A percentile compares a stretch with the other conserved stretches of the same genome.
phyloP scores from a whole-genome alignment of 495 filamentous ascomycete species.

The Daldinia decipiens region DNA sequence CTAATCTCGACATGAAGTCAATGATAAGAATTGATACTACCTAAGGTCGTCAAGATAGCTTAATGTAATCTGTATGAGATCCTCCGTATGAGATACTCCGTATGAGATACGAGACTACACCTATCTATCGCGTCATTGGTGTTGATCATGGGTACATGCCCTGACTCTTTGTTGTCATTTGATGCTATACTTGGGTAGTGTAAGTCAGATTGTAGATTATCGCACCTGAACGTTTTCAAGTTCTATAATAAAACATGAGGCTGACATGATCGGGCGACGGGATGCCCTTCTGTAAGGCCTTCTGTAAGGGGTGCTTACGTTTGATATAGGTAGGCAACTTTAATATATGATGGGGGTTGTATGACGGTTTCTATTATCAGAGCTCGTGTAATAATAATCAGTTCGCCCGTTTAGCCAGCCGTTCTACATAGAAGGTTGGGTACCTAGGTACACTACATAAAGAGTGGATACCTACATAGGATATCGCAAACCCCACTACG shows the following conservation, averaged over 20 bases:
- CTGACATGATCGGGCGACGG: not conserved
- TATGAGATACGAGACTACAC: conserved; percentile 1
- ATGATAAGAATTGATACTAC: too few species aligned
- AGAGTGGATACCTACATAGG: not conserved
- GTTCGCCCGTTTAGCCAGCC: not conserved
- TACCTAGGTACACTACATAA: conserved; percentile 1
- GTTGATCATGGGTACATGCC: not conserved
- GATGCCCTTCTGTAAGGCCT: not conserved
- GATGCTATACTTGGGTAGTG: not conserved
- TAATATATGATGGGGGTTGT: not conserved
- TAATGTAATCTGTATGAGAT: not conserved
- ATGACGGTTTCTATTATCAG: not conserved
- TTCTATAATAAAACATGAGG: conserved; percentile 4
- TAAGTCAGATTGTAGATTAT: not conserved
- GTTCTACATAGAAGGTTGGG: not conserved
- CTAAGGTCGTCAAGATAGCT: not conserved
- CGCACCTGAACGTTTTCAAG: not conserved
- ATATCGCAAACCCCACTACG: conserved; percentile 16
- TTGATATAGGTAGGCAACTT: not conserved
- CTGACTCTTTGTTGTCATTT: conserved; percentile 8
- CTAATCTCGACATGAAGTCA: too few species aligned
- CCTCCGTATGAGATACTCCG: too few species aligned
- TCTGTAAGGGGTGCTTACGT: not conserved
- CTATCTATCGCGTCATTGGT: conserved; percentile 2
- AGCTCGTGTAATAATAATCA: not conserved